A percentile compares a stretch with the other conserved stretches of the same genome.
These are phyloP conservation scores for Suhomyces vadensis DNA, from an alignment of 805 yeast species.

Conservation along the genomic window DNA sequence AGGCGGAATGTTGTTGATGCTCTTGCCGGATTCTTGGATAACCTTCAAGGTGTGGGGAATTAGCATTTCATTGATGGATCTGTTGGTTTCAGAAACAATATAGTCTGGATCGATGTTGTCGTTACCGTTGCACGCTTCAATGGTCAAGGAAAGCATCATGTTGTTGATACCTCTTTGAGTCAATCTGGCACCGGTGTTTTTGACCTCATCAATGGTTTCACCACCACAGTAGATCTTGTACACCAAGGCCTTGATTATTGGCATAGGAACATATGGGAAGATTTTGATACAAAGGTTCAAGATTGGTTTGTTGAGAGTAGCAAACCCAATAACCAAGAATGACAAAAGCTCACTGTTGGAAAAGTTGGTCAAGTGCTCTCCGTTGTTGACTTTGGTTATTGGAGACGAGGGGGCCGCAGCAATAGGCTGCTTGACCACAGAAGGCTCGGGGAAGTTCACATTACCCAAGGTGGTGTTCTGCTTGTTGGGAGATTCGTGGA, in stretches of 20 bases:
- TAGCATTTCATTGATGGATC: constrained; percentile 66
- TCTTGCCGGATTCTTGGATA: constrained; percentile 45
- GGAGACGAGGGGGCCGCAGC: constrained; percentile 5
- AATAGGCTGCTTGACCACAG: neutral
- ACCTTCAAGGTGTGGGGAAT: constrained; percentile 69
- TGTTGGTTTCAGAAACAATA: constrained; percentile 63
- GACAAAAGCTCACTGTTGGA: constrained; percentile 59
- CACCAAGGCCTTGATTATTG: constrained; percentile 67
- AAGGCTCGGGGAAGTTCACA: constrained; percentile 9
- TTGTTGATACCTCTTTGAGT: constrained; percentile 77
- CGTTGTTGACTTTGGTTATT: constrained; percentile 1
- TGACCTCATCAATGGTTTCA: constrained; percentile 68
- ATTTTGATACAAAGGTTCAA: constrained; percentile 60
- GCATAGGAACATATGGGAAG: constrained; percentile 76
- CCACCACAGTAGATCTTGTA: constrained; percentile 92
- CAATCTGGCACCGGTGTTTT: constrained; percentile 66
- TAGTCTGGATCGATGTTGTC: constrained; percentile 57
- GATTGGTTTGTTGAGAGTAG: constrained; percentile 64
- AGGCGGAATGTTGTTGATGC: constrained; percentile 73
- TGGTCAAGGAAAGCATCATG: constrained; percentile 93
- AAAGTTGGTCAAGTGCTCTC: constrained; percentile 52
- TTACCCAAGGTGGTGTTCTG: constrained; percentile 18
- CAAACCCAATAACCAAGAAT: constrained; percentile 65
- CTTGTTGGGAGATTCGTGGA: constrained; percentile 26
- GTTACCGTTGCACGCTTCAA: constrained; percentile 87